Evolutionary conservation across 768 basidiomycete species (phyloP).

Genomic region (Neoboletus brunneissimus): DNA sequence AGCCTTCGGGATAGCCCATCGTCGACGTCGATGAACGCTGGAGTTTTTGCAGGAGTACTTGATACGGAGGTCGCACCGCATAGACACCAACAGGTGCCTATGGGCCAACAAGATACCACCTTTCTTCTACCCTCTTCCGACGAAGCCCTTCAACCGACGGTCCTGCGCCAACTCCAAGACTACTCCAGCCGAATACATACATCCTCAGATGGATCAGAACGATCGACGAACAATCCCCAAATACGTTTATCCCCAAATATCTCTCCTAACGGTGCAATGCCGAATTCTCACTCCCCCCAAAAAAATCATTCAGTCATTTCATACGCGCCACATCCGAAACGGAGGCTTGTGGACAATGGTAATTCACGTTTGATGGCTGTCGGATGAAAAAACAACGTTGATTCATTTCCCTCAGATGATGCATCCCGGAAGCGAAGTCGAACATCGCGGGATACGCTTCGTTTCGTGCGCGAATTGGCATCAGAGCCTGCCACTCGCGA

Average conservation of each 20-base stretch:
- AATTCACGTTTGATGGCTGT: not conserved
- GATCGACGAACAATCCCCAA: not conserved
- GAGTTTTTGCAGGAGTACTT: not conserved
- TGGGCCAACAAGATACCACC: conserved; percentile 7
- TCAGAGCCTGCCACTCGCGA: conserved; percentile 31
- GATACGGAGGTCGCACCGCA: not conserved
- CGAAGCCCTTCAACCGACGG: conserved; percentile 1
- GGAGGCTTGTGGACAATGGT: conserved; percentile 9
- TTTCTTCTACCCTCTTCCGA: conserved; percentile 6
- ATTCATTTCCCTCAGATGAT: conserved; percentile 15
- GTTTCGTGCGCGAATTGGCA: conserved; percentile 13
- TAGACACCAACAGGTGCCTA: not conserved
- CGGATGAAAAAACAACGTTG: not conserved
- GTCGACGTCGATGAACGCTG: not conserved
- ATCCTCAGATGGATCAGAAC: not conserved
- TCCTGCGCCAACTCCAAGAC: conserved; percentile 17
- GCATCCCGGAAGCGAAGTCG: conserved; percentile 24
- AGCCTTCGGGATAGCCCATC: conserved; percentile 24
- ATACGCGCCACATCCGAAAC: conserved; percentile 4
- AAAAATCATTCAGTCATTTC: not conserved
- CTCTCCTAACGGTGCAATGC: not conserved
- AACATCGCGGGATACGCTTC: conserved; percentile 12
- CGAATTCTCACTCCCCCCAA: not conserved
- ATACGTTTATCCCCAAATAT: not conserved
- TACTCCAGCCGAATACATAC: conserved; percentile 10